phyloP scores from a whole-genome alignment of 768 basidiomycete species.

The Boletus subcaerulescens region DNA sequence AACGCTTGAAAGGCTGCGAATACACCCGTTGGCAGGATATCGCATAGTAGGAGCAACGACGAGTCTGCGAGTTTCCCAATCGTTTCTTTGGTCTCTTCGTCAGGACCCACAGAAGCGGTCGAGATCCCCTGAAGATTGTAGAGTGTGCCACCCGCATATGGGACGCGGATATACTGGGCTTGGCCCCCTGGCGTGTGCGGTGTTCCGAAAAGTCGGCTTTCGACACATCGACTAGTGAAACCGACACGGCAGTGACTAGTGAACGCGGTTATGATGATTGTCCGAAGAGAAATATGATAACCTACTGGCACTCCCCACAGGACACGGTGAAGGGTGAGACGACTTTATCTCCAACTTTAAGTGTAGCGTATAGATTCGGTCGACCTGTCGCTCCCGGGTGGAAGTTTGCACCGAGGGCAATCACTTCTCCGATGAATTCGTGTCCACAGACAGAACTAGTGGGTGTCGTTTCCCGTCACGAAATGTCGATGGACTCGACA shows the following conservation, averaged over 20 bases:
- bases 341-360: slow-evolving; percentile 72
- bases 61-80: slow-evolving; percentile 52
- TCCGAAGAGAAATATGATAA: slow-evolving; percentile 3
- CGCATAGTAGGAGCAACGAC: slow-evolving; percentile 68
- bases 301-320: slow-evolving; percentile 83
- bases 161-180: slow-evolving; percentile 76
- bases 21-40: slow-evolving; percentile 78
- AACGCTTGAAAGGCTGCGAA: slow-evolving; percentile 73
- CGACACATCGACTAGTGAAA: slow-evolving; percentile 66
- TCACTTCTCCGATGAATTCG: slow-evolving; percentile 73
- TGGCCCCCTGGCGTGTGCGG: slow-evolving; percentile 68
- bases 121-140: slow-evolving; percentile 56
- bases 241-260: slow-evolving; percentile 68
- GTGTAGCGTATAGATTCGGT: slow-evolving; percentile 58
- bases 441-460: slow-evolving; percentile 66
- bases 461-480: neutral
- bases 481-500: neutral
- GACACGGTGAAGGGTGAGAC: slow-evolving; percentile 80
- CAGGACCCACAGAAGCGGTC: slow-evolving; percentile 6
- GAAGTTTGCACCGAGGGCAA: slow-evolving; percentile 63
- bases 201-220: slow-evolving; percentile 63
- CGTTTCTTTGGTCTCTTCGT: slow-evolving; percentile 33
- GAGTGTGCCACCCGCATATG: slow-evolving; percentile 76
- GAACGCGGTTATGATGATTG: neutral
- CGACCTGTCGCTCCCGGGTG: slow-evolving; percentile 42